These are phyloP conservation scores for Pilaira anomala DNA, from an alignment of 192 early-diverging fungal genomes.

Conservation along the genomic window DNA sequence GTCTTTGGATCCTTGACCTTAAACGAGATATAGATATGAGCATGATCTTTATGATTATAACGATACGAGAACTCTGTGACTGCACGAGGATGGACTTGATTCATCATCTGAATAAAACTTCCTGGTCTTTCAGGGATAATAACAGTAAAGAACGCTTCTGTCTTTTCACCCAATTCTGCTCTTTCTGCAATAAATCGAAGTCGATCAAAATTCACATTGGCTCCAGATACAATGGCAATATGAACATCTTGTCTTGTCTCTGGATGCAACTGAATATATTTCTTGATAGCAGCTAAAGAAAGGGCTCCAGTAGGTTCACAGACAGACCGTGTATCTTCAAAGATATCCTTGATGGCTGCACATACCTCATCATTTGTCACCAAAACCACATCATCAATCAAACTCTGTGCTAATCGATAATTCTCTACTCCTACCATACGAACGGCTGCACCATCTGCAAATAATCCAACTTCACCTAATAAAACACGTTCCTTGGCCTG, in stretches of 20 bases:
- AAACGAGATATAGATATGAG: constrained; percentile 90
- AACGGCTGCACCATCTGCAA: constrained; percentile 98
- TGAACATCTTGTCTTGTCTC: constrained; percentile 44
- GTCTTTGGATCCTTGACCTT: constrained; percentile 64
- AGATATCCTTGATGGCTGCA: constrained; percentile 86
- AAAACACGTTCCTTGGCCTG: constrained; percentile 57
- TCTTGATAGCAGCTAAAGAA: constrained; percentile 83
- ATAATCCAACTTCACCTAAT: constrained; percentile 84
- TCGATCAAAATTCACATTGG: constrained; percentile 99
- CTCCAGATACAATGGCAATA: constrained; percentile 84
- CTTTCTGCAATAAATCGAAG: constrained; percentile 97
- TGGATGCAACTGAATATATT: constrained; percentile 57
- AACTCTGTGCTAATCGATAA: constrained; percentile 72
- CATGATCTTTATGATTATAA: constrained; percentile 69
- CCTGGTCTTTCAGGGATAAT: constrained; percentile 93
- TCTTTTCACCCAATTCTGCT: constrained; percentile 89
- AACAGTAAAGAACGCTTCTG: constrained; percentile 86
- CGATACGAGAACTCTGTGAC: constrained; percentile 93
- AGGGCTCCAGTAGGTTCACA: constrained; percentile 96
- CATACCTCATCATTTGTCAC: constrained; percentile 97
- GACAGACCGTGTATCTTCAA: constrained; percentile 91
- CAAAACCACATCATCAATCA: constrained; percentile 89
- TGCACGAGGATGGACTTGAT: constrained; percentile 75
- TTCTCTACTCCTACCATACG: constrained; percentile 85
- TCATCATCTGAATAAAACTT: constrained; percentile 77